These are phyloP conservation scores for Fusarium acutatum DNA, from an alignment of 2,329 filamentous ascomycete genomes.

Conservation along the genomic window DNA sequence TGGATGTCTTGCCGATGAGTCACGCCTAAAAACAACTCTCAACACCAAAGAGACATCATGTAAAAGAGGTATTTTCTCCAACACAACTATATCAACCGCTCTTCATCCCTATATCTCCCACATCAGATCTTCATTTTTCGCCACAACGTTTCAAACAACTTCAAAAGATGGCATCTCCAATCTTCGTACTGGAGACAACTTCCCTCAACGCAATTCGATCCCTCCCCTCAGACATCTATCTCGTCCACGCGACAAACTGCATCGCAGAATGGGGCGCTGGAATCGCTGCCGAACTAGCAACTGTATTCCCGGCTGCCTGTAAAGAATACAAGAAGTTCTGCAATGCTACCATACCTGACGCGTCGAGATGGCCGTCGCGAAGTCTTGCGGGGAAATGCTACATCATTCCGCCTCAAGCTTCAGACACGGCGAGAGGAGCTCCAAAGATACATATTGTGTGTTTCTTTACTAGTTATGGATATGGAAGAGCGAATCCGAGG, in stretches of 20 bases:
- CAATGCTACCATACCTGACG: conserved; percentile 18
- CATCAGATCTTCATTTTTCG: rapidly evolving
- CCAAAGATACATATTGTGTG: conserved; percentile 32
- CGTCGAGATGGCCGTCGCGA: conserved; percentile 23
- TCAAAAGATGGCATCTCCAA: conserved; percentile 2
- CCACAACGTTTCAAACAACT: rapidly evolving
- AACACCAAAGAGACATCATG: too few relatives aligned
- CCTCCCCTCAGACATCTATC: conserved; percentile 24
- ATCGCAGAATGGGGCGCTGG: conserved; percentile 44
- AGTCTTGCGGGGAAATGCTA: conserved; percentile 40
- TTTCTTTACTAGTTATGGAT: conserved; percentile 33
- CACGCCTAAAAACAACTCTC: background rate
- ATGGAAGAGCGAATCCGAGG: conserved; percentile 13
- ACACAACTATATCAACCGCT: background rate
- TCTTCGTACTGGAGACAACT: conserved; percentile 17
- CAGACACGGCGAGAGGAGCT: conserved; percentile 31
- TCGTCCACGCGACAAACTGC: conserved; percentile 46
- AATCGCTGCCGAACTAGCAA: conserved; percentile 40
- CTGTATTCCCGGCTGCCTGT: conserved; percentile 40
- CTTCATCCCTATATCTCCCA: background rate
- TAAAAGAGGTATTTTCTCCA: background rate
- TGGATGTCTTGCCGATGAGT: background rate
- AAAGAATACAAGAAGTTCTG: conserved; percentile 39
- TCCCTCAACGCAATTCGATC: conserved; percentile 25
- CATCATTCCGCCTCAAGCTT: conserved; percentile 41